Percentiles rank a stretch among this genome's conserved stretches.
Evolutionary conservation across 495 filamentous ascomycete genomes (phyloP).

Genomic region (Letharia lupina): DNA sequence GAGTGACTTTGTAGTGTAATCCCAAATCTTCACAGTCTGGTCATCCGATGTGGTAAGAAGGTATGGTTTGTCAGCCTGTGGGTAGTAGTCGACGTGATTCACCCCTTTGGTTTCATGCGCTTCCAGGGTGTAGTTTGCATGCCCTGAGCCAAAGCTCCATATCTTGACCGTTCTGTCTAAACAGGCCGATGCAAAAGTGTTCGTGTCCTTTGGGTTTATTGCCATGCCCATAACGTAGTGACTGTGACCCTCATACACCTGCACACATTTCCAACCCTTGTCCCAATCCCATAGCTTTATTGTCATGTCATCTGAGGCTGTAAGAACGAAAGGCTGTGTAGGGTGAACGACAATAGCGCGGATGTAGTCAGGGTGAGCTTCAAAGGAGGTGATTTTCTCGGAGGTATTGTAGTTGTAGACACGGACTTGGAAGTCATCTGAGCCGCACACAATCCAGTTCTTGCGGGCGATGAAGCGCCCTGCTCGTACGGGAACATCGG

Average conservation of each 20-base stretch:
- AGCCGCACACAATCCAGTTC: slow-evolving; percentile 99
- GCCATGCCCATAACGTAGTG: slow-evolving; percentile 99
- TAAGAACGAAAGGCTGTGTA: slow-evolving; percentile 90
- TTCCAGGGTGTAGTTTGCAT: slow-evolving; percentile 91
- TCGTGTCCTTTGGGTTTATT: slow-evolving; percentile 99
- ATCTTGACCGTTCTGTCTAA: slow-evolving; percentile 97
- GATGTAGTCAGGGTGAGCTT: slow-evolving; percentile 98
- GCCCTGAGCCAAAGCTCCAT: slow-evolving; percentile 85
- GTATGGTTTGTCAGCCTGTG: slow-evolving; percentile 93
- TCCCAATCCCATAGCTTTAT: slow-evolving; percentile 99
- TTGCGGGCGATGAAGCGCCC: slow-evolving; percentile 95
- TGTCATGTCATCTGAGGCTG: slow-evolving; percentile 98
- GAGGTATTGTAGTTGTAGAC: slow-evolving; percentile 99
- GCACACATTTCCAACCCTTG: slow-evolving; percentile 93
- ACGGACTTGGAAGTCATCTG: slow-evolving; percentile 94
- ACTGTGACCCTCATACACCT: slow-evolving; percentile 95
- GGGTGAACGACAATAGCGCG: slow-evolving; percentile 96
- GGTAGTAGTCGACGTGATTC: slow-evolving; percentile 97
- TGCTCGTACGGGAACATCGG: slow-evolving; percentile 95
- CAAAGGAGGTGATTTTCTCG: slow-evolving; percentile 96
- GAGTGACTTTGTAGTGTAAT: slow-evolving; percentile 95
- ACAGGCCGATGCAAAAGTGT: slow-evolving; percentile 95
- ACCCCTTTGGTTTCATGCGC: slow-evolving; percentile 98
- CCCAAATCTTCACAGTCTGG: slow-evolving; percentile 90
- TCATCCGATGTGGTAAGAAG: slow-evolving; percentile 95